These are phyloP conservation scores for Leccinum obscurum DNA, from an alignment of 768 basidiomycete genomes.

Conservation along the genomic window DNA sequence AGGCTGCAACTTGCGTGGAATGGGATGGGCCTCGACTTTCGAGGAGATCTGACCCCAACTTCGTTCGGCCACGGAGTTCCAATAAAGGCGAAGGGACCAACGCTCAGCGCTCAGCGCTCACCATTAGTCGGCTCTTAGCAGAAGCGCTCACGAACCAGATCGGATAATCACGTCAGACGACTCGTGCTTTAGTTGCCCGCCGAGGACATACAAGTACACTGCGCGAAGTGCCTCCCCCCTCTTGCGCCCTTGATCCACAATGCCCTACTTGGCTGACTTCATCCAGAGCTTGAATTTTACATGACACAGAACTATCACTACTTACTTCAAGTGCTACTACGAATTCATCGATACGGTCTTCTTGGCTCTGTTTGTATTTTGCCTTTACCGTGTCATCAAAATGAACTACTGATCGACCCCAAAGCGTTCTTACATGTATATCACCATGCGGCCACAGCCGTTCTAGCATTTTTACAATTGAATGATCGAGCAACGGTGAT, in stretches of 20 bases:
- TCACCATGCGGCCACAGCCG: slow-evolving; percentile 93
- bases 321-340: slow-evolving; percentile 82
- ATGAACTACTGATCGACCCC: background rate
- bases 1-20: too few relatives aligned
- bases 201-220: background rate
- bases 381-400: background rate
- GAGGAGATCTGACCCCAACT: too few relatives aligned
- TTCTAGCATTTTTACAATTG: slow-evolving; percentile 90
- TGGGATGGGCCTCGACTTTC: too few relatives aligned
- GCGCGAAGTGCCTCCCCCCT: background rate
- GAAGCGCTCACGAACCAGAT: too few relatives aligned
- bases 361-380: slow-evolving; percentile 67
- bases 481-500: slow-evolving; percentile 35
- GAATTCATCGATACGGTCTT: slow-evolving; percentile 95
- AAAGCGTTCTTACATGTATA: slow-evolving; percentile 95
- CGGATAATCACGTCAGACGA: background rate
- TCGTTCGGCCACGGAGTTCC: too few relatives aligned
- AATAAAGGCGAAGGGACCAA: too few relatives aligned
- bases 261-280: too few relatives aligned
- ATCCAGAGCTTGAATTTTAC: slow-evolving; percentile 81
- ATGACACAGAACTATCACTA: slow-evolving; percentile 98
- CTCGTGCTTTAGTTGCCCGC: background rate
- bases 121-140: too few relatives aligned
- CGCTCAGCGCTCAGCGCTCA: too few relatives aligned
- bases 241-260: slow-evolving; percentile 12